Percentiles rank a stretch among this genome's conserved stretches.
phyloP scores from a whole-genome alignment of 164 flowering plant species.

The Tetracentron sinense region DNA sequence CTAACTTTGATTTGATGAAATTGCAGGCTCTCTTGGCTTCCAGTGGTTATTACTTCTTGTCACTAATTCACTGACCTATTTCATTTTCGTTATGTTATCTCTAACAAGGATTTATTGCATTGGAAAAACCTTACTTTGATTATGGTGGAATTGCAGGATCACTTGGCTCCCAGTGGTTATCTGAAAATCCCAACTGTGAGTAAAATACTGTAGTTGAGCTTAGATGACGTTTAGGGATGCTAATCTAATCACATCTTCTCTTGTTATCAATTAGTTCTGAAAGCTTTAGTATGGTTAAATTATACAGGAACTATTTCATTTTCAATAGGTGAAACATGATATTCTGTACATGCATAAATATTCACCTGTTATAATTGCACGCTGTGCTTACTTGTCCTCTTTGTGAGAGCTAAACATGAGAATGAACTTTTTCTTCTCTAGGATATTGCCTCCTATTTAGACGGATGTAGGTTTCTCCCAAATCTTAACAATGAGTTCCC shows the following conservation, averaged over 20 bases:
- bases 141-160: slow-evolving; percentile 67
- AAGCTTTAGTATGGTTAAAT: not conserved
- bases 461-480: slow-evolving; percentile 80
- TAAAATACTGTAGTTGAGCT: slow-evolving; percentile 3
- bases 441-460: slow-evolving; percentile 60
- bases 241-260: too few relatives aligned
- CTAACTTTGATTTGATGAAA: slow-evolving; percentile 9
- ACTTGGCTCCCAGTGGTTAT: slow-evolving; percentile 93
- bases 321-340: not conserved
- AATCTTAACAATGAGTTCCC: slow-evolving; percentile 86
- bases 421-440: slow-evolving; percentile 23
- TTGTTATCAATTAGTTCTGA: not conserved
- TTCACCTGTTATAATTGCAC: not conserved
- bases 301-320: not conserved
- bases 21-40: too few relatives aligned
- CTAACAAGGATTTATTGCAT: too few relatives aligned
- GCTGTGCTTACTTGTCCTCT: not conserved
- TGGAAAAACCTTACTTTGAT: too few relatives aligned
- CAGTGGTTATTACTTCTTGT: too few relatives aligned
- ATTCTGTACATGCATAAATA: not conserved
- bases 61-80: too few relatives aligned
- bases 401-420: not conserved
- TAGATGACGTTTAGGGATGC: not conserved
- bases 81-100: too few relatives aligned
- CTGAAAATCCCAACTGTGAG: slow-evolving; percentile 87